Evolutionary conservation across 768 basidiomycete species (phyloP).

Genomic region (Termitomyces eurrhizus): DNA sequence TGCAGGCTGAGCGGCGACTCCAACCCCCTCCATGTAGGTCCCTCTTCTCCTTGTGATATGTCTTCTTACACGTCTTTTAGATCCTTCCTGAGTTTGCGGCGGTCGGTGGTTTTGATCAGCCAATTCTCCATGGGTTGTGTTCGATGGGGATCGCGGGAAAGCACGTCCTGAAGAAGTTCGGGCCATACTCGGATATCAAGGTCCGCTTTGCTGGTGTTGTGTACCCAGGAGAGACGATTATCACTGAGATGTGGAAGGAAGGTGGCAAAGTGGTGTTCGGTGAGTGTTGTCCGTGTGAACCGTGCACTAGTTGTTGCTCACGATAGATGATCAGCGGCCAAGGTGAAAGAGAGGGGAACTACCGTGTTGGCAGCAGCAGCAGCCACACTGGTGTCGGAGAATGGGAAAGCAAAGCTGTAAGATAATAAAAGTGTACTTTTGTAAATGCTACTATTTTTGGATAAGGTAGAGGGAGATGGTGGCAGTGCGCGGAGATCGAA

Average conservation of each 20-base stretch:
- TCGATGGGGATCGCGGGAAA: constrained; percentile 92
- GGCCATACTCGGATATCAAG: constrained; percentile 90
- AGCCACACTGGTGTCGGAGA: constrained; percentile 57
- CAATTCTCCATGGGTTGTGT: constrained; percentile 87
- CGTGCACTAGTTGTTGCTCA: neutral
- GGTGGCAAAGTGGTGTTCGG: constrained; percentile 87
- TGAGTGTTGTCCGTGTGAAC: constrained; percentile 37
- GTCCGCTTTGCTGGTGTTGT: constrained; percentile 91
- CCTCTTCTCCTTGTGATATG: neutral
- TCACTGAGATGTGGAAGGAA: constrained; percentile 99
- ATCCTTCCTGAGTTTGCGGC: constrained; percentile 92
- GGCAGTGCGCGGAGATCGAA: constrained; percentile 16
- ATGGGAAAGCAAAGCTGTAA: constrained; percentile 61
- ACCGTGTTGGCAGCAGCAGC: constrained; percentile 77
- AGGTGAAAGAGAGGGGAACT: constrained; percentile 81
- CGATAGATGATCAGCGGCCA: constrained; percentile 50
- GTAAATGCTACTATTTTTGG: too few species aligned
- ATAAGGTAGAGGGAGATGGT: neutral
- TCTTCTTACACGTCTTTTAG: constrained; percentile 28
- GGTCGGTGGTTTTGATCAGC: constrained; percentile 91
- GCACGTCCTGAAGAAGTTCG: constrained; percentile 85
- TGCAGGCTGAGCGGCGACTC: constrained; percentile 81
- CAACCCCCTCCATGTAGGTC: constrained; percentile 83
- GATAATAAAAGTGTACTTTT: neutral
- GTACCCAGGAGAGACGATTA: constrained; percentile 91